phyloP scores from a whole-genome alignment of 78 protist genomes.

The Dictyostelium discoideum region dicty_2.7 NC_007090.3:2984501-2985000 shows the following conservation, averaged over 20 bases:
- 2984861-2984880: slow-evolving; percentile 99
- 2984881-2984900: slow-evolving; percentile 98
- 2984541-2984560: slow-evolving; percentile 96
- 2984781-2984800: slow-evolving; percentile 99
- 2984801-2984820: slow-evolving; percentile 99
- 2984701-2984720: slow-evolving; percentile 97
- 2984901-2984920: slow-evolving; percentile 87
- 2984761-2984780: slow-evolving; percentile 93
- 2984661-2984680: slow-evolving; percentile 96
- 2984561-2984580: slow-evolving; percentile 99
- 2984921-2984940: slow-evolving; percentile 94
- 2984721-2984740: slow-evolving; percentile 99
- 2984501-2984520: slow-evolving; percentile 88
- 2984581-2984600: slow-evolving; percentile 94
- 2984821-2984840: slow-evolving; percentile 86
- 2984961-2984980: slow-evolving; percentile 97
- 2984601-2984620: slow-evolving; percentile 82
- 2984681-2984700: slow-evolving; percentile 98
- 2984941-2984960: slow-evolving; percentile 99
- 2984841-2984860: slow-evolving; percentile 99
- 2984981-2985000: slow-evolving; percentile 96
- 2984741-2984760: slow-evolving; percentile 97
- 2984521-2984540: slow-evolving; percentile 80
- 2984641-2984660: slow-evolving; percentile 99
- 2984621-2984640: slow-evolving; percentile 84